Base-by-base conservation (phyloP, 116 monocot genomes). In the Dioscorea cayenensis region DNA sequence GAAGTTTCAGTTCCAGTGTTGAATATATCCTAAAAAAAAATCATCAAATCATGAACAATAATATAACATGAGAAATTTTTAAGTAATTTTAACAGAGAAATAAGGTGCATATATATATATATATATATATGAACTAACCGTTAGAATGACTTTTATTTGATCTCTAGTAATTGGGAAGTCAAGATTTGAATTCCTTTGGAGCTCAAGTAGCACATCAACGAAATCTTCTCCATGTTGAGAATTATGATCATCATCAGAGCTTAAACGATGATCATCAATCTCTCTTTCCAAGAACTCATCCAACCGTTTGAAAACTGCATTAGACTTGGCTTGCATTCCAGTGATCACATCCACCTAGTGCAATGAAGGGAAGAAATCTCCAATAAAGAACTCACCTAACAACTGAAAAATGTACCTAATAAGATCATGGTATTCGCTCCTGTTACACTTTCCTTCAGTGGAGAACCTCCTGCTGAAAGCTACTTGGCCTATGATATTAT, bases 151-250 rank as follows among this genome's bases (percentile, higher is more conserved):
- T 43, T 73, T 73, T 9, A 73, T 64, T 4, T 64, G 22, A 28
- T 73, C 73, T 13, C 64, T 55, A 21, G 73, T 73, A n/a, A 73
- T 43, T 4, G 37, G 13, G 43, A 73, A 23, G 2, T 25, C 73
- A 3, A 73, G 22, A 6, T 38, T 64, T 14, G 49, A 10, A 49
- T 63, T 49, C 13, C 50, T 27, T 49, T 73, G 64, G 13, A 64
- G 48, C 10, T 36, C 8, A 6, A 73, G 73, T 3, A 69, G 51
- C 19, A 69, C 27, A 51, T 4, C 11, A 23, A 69, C 14, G 12
- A 69, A 28, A 2, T 69, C 23, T 7, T 28, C 16, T 9, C 38
- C 38, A 38, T 38, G 7, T 9, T 9, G 7, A 38, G 5, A 5
- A 5, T 9, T 9, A 25, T 25, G 25, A 51, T 69, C 13, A 0